Evolutionary conservation across 345 rosid genomes (phyloP).

Genomic region (Camelina sativa): DNA sequence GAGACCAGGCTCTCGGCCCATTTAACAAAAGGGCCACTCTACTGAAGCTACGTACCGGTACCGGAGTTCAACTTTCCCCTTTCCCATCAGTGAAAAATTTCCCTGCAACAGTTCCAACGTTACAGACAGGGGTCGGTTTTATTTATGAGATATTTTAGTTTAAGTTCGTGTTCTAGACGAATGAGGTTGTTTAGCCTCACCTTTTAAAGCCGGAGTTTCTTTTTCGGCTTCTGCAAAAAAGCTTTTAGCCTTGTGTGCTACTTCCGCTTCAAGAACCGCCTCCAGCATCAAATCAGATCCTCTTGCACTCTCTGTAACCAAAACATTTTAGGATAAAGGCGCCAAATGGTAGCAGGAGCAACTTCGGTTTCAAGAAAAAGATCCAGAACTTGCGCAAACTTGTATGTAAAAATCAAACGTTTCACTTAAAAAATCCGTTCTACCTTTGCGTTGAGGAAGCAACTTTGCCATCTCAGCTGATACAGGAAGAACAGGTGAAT

Average conservation of each 20-base stretch:
- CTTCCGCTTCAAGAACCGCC: slow-evolving; percentile 74
- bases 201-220: slow-evolving; percentile 48
- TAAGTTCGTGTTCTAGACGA: neutral
- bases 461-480: slow-evolving; percentile 88
- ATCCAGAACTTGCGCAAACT: neutral
- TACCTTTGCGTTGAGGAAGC: slow-evolving; percentile 68
- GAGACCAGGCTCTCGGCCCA: neutral
- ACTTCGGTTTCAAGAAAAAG: neutral
- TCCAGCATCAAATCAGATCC: slow-evolving; percentile 72
- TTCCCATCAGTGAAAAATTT: slow-evolving; percentile 17
- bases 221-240: slow-evolving; percentile 68
- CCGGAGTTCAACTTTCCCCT: slow-evolving; percentile 27
- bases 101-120: slow-evolving; percentile 18
- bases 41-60: neutral
- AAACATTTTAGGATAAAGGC: neutral
- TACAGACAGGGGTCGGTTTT: slow-evolving; percentile 42
- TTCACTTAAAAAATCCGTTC: neutral
- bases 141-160: slow-evolving; percentile 57
- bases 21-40: neutral
- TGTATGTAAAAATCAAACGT: neutral
- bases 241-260: slow-evolving; percentile 62
- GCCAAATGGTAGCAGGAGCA: neutral
- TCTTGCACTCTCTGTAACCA: slow-evolving; percentile 49
- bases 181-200: slow-evolving; percentile 24
- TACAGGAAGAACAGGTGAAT: slow-evolving; percentile 67